A percentile compares a stretch with the other conserved stretches of the same genome.
Evolutionary conservation across 441 rosid species (phyloP).

Genomic region (Adansonia gregorii): DNA sequence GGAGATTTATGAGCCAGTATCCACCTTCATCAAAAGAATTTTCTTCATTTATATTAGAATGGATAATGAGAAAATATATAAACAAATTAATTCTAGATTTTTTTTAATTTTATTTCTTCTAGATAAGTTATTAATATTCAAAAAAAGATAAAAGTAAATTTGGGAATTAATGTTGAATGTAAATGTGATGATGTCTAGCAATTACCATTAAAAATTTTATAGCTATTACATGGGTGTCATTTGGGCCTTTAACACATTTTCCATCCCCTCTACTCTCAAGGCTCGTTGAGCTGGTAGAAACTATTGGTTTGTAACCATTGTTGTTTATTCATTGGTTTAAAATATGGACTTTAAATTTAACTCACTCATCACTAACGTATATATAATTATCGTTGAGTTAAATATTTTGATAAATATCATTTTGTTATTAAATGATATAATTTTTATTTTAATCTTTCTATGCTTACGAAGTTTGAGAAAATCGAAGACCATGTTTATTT

Average conservation of each 20-base stretch:
- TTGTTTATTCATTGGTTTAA: too few species aligned
- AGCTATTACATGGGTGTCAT: background rate
- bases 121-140: background rate
- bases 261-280: background rate
- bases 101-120: too few species aligned
- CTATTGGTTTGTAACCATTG: too few species aligned
- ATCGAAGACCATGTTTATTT: background rate
- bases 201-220: background rate
- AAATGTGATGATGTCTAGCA: background rate
- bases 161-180: background rate
- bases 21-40: background rate
- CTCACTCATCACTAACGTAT: too few species aligned
- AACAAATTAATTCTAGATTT: too few species aligned
- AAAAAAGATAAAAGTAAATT: background rate
- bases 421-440: too few species aligned
- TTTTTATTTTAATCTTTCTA: background rate
- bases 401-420: too few species aligned
- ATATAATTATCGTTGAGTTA: too few species aligned
- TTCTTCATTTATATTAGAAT: too few species aligned
- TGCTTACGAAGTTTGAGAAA: background rate
- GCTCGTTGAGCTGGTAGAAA: too few species aligned
- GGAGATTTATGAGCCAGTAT: background rate
- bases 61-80: too few species aligned
- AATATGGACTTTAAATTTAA: too few species aligned
- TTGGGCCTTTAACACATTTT: background rate